A percentile compares a stretch with the other conserved stretches of the same genome.
These are phyloP conservation scores for Edaphochlamys debaryana DNA, from an alignment of 139 green algal species.

Conservation along the genomic window DNA sequence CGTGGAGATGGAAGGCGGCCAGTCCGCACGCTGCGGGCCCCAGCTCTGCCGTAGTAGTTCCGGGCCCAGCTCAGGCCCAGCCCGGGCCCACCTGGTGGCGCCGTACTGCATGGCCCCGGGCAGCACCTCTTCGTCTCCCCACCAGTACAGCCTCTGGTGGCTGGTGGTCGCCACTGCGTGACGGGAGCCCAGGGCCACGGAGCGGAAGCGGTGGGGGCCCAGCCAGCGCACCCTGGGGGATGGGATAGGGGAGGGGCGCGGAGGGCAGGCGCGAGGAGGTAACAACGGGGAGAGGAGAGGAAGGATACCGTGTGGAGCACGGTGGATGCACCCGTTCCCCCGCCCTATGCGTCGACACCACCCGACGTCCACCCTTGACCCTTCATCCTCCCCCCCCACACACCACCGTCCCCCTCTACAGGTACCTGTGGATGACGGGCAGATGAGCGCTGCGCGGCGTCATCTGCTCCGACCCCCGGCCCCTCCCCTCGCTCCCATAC, in stretches of 20 bases:
- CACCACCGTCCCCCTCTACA: not conserved
- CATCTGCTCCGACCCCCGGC: not conserved
- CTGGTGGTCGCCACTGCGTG: constrained; percentile 31
- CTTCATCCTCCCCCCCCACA: not conserved
- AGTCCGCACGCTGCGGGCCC: no score
- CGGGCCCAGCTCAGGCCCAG: not conserved
- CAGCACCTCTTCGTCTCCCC: constrained; percentile 31
- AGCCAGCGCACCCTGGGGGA: constrained; percentile 39
- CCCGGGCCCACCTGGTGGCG: not conserved
- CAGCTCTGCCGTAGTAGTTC: no score
- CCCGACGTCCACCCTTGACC: not conserved
- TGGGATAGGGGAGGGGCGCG: no score
- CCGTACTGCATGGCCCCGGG: constrained; percentile 29
- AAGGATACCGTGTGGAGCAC: no score
- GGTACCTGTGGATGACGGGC: constrained; percentile 35
- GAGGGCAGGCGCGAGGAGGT: no score
- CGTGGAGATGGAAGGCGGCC: no score
- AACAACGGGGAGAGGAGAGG: no score
- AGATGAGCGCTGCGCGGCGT: constrained; percentile 18
- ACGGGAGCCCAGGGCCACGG: constrained; percentile 23
- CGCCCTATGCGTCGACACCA: not conserved
- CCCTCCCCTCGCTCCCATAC: not conserved
- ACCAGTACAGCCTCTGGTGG: constrained; percentile 33
- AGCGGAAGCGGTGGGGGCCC: constrained; percentile 26
- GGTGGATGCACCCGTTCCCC: no score